Percentiles rank a stretch among this genome's conserved stretches.
These are phyloP conservation scores for Physcomitrium patens DNA, from an alignment of 225 moss, liverwort and hornwort species.

Conservation along the genomic window DNA sequence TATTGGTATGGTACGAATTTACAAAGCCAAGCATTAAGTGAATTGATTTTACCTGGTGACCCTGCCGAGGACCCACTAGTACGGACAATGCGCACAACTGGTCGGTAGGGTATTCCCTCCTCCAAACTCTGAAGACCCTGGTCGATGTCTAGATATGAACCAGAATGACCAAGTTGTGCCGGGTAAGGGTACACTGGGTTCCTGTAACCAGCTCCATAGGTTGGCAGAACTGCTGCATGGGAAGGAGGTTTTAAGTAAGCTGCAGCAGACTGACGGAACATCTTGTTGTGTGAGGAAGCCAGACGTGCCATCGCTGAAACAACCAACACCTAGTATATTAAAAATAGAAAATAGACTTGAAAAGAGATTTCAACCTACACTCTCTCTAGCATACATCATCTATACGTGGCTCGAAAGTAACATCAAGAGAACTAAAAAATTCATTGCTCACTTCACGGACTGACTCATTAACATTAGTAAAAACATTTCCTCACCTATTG, in stretches of 20 bases:
- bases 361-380: too few species aligned
- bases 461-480: neutral
- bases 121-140: constrained; percentile 54
- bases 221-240: constrained; percentile 58
- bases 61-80: constrained; percentile 50
- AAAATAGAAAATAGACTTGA: too few species aligned
- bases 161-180: constrained; percentile 56
- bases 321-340: neutral
- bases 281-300: constrained; percentile 65
- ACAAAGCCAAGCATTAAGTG: too few species aligned
- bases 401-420: too few species aligned
- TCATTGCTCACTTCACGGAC: too few species aligned
- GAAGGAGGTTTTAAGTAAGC: constrained; percentile 78
- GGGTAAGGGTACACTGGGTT: constrained; percentile 42
- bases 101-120: constrained; percentile 55
- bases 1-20: too few species aligned
- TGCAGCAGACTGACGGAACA: constrained; percentile 73
- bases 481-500: constrained; percentile 54
- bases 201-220: constrained; percentile 42
- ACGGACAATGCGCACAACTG: constrained; percentile 47
- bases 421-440: too few species aligned
- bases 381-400: too few species aligned
- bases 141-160: constrained; percentile 48
- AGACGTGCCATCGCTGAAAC: constrained; percentile 76
- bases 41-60: constrained; percentile 29